phyloP scores from a whole-genome alignment of 768 basidiomycete genomes.

The Tulasnella sp. region DNA sequence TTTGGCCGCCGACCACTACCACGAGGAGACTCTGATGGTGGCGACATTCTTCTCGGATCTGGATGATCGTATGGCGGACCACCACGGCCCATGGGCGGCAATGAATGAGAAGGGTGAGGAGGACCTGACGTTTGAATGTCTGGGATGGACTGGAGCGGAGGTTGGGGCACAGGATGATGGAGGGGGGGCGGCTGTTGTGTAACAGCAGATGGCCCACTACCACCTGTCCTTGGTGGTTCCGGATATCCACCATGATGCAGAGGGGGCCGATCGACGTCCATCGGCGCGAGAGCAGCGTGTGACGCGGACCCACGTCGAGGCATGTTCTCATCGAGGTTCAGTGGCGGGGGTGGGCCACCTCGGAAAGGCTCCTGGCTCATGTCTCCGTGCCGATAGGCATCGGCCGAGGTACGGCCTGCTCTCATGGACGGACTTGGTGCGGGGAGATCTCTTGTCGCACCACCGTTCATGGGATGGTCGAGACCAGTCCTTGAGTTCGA shows the following conservation, averaged over 20 bases:
- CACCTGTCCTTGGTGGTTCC: constrained; percentile 28
- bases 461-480: constrained; percentile 36
- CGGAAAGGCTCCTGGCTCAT: constrained; percentile 56
- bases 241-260: constrained; percentile 37
- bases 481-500: background rate
- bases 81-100: background rate
- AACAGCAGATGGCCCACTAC: background rate
- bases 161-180: constrained; percentile 57
- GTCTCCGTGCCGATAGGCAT: constrained; percentile 38
- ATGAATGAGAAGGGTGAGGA: constrained; percentile 2
- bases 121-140: constrained; percentile 29
- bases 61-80: background rate
- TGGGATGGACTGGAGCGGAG: constrained; percentile 25
- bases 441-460: constrained; percentile 34
- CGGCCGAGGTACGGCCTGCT: background rate
- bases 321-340: constrained; percentile 53
- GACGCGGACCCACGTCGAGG: constrained; percentile 22
- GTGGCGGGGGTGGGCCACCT: constrained; percentile 74
- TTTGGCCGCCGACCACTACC: constrained; percentile 3
- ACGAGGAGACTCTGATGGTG: constrained; percentile 5
- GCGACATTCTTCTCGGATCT: background rate
- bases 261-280: constrained; percentile 50
- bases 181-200: constrained; percentile 50
- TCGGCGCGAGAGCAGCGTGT: constrained; percentile 67
- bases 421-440: constrained; percentile 32